A percentile compares a stretch with the other conserved stretches of the same genome.
These are phyloP conservation scores for Nigrospora sphaerica DNA, from an alignment of 2,329 filamentous ascomycete genomes.

Conservation along the genomic window DNA sequence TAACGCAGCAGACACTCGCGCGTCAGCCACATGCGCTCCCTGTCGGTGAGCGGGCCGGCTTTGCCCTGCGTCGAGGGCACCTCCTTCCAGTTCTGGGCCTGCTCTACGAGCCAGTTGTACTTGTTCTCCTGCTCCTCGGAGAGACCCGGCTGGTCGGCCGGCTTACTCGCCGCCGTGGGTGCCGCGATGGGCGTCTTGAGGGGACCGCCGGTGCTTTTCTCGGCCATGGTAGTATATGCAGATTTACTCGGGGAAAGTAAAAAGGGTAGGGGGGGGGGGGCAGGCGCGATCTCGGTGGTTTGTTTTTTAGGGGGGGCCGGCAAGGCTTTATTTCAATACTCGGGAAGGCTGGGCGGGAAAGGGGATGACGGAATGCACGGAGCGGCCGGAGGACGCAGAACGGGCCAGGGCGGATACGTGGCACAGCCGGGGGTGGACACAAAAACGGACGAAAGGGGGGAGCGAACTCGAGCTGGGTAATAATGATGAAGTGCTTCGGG, in stretches of 20 bases:
- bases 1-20: slow-evolving; percentile 89
- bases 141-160: slow-evolving; percentile 50
- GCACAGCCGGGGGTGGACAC: too few relatives aligned
- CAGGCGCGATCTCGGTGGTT: too few relatives aligned
- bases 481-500: too few relatives aligned
- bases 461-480: too few relatives aligned
- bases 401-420: too few relatives aligned
- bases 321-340: too few relatives aligned
- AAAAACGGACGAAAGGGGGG: too few relatives aligned
- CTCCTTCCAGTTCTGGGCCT: slow-evolving; percentile 64
- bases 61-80: slow-evolving; percentile 52
- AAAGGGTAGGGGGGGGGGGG: too few relatives aligned
- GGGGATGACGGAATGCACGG: too few relatives aligned
- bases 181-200: slow-evolving; percentile 49
- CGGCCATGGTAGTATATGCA: slow-evolving; percentile 7
- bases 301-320: too few relatives aligned
- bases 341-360: too few relatives aligned
- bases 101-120: slow-evolving; percentile 69
- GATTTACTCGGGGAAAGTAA: neutral
- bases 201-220: slow-evolving; percentile 15
- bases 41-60: slow-evolving; percentile 62
- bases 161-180: slow-evolving; percentile 51
- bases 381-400: too few relatives aligned
- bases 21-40: slow-evolving; percentile 84
- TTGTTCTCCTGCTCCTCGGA: slow-evolving; percentile 73